Conservation (phyloP, 345 rosid genomes). For the Bruguiera parviflora region DNA sequence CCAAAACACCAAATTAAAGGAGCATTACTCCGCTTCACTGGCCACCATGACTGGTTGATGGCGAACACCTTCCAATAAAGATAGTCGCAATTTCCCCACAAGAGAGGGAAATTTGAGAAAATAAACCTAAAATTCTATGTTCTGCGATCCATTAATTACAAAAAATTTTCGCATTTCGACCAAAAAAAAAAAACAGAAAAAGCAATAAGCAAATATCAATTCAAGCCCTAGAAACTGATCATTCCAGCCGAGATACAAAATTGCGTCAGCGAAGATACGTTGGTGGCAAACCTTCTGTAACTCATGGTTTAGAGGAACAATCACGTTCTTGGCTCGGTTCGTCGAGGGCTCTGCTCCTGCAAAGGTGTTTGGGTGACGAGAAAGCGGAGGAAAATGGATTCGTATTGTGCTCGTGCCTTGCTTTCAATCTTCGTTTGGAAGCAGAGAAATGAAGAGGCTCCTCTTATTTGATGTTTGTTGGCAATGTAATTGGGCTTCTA, state of each 20-base stretch:
- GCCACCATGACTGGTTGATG: too few relatives aligned
- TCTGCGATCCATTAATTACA: too few relatives aligned
- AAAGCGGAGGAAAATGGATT: neutral
- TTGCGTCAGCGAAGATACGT: too few relatives aligned
- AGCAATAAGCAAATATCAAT: neutral
- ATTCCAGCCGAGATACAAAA: neutral
- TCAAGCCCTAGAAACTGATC: neutral
- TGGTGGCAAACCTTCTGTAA: slow-evolving; percentile 15
- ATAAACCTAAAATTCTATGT: too few relatives aligned
- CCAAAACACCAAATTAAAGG: too few relatives aligned
- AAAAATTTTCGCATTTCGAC: neutral
- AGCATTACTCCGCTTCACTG: too few relatives aligned
- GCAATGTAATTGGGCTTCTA: too few relatives aligned
- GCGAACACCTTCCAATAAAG: too few relatives aligned
- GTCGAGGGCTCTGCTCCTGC: neutral
- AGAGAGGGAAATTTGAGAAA: too few relatives aligned
- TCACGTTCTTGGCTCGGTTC: neutral
- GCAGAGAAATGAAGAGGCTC: neutral
- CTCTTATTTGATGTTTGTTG: too few relatives aligned
- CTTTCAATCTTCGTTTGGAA: neutral
- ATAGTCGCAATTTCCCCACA: too few relatives aligned
- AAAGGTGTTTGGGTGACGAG: neutral
- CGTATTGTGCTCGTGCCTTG: neutral
- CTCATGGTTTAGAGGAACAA: slow-evolving; percentile 4
- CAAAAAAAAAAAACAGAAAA: too few relatives aligned